Evolutionary conservation across 345 rosid species (phyloP), one percentile per base, ranked within the genome.

Genomic region (Moricandia moricandioides): DNA sequence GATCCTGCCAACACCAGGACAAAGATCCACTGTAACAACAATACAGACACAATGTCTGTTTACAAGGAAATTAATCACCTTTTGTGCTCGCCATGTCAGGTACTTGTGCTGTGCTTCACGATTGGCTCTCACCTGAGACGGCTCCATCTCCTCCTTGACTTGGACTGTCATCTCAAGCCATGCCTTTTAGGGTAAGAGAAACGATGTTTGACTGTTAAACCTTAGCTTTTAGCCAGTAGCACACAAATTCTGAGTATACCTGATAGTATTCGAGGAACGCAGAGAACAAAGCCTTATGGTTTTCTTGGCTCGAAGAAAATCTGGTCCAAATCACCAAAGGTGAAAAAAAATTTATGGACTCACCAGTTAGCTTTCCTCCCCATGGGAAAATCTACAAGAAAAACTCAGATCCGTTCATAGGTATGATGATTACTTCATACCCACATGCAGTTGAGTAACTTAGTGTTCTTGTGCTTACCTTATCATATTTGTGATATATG

Each of bases 311-410:
- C 11, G 81, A 78, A 3, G 81, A 60, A 52, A 78, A 78, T 30
- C 63, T 78, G 0, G 78, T 78, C 78, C 81, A 78, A 63, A 78
- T 72, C 69, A 78, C 81, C 59, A 78, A 40, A 30, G 81, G 81
- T 0, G 81, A 78, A 40, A 78, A 51, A 21, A 70, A 72, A 77
- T 83, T 84, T 51, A 91, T 75, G 21, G 97, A 94, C 77, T 94
- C 98, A 45, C 90, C 85, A 0, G 98, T 91, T 70, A 94, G 84
- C 82, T 90, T 89, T 33, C 98, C 98, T 74, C 98, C 98, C 98
- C 98, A 94, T 12, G 95, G 95, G 63, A 94, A 88, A 79, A 85
- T 84, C 98, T 94, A 88, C 89, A 88, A 27, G 78, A 47, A 79
- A 83, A 78, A 73, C 80, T 79, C 74, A 75, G 72, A 79, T 85